These are phyloP conservation scores for Dissophora globulifera DNA, from an alignment of 192 early-diverging fungal genomes.

Conservation along the genomic window DNA sequence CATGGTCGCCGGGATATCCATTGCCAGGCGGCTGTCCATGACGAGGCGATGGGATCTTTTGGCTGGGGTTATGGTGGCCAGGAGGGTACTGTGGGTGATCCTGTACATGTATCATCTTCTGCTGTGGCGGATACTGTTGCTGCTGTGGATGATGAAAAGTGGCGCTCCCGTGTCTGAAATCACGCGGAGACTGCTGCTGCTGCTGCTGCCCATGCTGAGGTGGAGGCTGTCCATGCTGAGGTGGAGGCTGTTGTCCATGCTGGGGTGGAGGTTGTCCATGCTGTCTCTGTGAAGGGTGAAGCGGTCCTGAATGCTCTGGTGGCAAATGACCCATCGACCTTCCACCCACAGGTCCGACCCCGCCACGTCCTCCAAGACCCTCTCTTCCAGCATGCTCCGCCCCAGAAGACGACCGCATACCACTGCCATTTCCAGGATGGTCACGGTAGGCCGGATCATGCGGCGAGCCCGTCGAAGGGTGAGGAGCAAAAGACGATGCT, in stretches of 20 bases:
- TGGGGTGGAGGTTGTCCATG: slow-evolving; percentile 12
- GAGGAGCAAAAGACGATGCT: slow-evolving; percentile 2
- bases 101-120: slow-evolving; percentile 20
- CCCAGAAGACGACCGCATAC: not conserved
- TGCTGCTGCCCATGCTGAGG: slow-evolving; percentile 22
- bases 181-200: slow-evolving; percentile 21
- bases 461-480: not conserved
- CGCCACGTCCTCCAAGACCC: slow-evolving; percentile 10
- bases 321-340: slow-evolving; percentile 28
- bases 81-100: slow-evolving; percentile 20
- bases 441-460: slow-evolving; percentile 24
- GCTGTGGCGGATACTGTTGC: slow-evolving; percentile 17
- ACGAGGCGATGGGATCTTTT: slow-evolving; percentile 22
- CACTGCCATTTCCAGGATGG: slow-evolving; percentile 9
- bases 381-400: too few relatives aligned
- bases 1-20: slow-evolving; percentile 33
- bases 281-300: slow-evolving; percentile 13
- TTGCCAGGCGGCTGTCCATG: slow-evolving; percentile 14
- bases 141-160: slow-evolving; percentile 14
- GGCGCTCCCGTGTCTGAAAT: slow-evolving; percentile 9
- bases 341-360: too few relatives aligned
- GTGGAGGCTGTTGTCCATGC: slow-evolving; percentile 4
- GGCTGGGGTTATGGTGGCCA: slow-evolving; percentile 4
- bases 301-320: slow-evolving; percentile 4
- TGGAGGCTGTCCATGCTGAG: slow-evolving; percentile 6